Conservation (phyloP, 306 rosid genomes). For the Fragaria nilgerrensis region DNA sequence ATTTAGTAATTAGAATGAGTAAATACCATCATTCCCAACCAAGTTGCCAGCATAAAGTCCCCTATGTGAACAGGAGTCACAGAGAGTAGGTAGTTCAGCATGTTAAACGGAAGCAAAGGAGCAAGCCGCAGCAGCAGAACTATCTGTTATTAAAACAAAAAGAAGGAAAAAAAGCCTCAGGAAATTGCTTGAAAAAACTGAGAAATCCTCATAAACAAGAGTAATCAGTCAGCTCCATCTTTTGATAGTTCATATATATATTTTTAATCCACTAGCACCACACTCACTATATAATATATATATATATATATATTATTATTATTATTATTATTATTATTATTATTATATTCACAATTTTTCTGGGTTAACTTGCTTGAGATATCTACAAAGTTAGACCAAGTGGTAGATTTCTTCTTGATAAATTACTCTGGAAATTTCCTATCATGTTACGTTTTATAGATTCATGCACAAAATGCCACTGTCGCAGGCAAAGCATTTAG, state of each 20-base stretch:
- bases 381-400: not conserved
- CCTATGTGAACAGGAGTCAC: slow-evolving; percentile 49
- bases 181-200: not conserved
- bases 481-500: not conserved
- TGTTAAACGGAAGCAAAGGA: slow-evolving; percentile 55
- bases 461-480: not conserved
- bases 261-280: not conserved
- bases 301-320: too few relatives aligned
- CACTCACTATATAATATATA: not conserved
- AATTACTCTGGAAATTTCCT: not conserved
- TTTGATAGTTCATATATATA: not conserved
- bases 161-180: not conserved
- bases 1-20: not conserved
- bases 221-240: not conserved
- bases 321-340: too few relatives aligned
- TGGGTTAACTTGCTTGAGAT: not conserved
- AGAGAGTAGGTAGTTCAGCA: slow-evolving; percentile 54
- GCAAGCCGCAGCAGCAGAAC: slow-evolving; percentile 50
- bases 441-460: not conserved
- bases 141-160: slow-evolving; percentile 35
- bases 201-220: not conserved
- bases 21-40: slow-evolving; percentile 65
- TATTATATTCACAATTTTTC: not conserved
- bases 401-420: not conserved
- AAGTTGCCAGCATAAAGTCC: slow-evolving; percentile 51